These are phyloP conservation scores for Penstemon eatonii DNA, from an alignment of 257 asterid species.

Conservation along the genomic window DNA sequence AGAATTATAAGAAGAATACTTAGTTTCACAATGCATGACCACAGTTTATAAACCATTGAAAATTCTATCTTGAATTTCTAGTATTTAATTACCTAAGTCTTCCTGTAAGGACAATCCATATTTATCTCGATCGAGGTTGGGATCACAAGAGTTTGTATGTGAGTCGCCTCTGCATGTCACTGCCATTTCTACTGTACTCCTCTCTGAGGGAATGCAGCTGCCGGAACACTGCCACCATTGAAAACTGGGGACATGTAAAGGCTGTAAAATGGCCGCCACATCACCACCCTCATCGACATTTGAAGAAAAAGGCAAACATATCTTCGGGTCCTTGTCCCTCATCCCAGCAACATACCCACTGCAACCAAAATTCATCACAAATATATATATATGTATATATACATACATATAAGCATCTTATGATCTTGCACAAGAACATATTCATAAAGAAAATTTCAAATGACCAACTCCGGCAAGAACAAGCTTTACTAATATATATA, in stretches of 20 bases:
- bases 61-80: conserved; percentile 20
- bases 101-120: conserved; percentile 19
- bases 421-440: background rate
- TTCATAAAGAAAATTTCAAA: conserved; percentile 2
- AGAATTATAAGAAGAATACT: background rate
- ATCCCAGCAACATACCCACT: conserved; percentile 65
- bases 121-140: conserved; percentile 14
- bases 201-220: conserved; percentile 38
- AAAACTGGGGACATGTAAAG: conserved; percentile 49
- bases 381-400: conserved; percentile 10
- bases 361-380: conserved; percentile 33
- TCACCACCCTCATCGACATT: conserved; percentile 25
- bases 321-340: conserved; percentile 47
- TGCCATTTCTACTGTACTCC: conserved; percentile 19
- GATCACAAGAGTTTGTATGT: conserved; percentile 24
- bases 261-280: conserved; percentile 42
- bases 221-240: conserved; percentile 69
- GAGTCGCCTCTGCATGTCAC: conserved; percentile 20
- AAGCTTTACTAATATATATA: conserved; percentile 2
- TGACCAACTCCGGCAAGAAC: conserved; percentile 1
- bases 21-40: background rate
- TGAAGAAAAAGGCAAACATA: conserved; percentile 47
- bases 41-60: background rate
- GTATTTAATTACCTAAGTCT: conserved; percentile 29
- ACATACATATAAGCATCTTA: background rate